Conservation (phyloP, 2,329 filamentous ascomycete species). For the Fusarium foetens region DNA sequence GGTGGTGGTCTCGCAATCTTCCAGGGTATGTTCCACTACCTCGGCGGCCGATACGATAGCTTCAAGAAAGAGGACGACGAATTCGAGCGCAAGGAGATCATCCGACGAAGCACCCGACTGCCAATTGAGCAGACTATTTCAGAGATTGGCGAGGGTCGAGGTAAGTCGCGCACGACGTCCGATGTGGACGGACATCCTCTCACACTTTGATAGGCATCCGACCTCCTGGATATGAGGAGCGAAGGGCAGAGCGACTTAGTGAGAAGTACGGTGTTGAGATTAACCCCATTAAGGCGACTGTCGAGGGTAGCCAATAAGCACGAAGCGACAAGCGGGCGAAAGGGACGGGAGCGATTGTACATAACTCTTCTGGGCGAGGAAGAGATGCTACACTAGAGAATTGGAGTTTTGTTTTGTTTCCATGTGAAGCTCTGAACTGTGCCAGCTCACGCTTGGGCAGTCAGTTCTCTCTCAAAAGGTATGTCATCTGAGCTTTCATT, state of each 20-base stretch:
- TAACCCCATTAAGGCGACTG: conserved; percentile 67
- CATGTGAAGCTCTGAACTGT: conserved; percentile 42
- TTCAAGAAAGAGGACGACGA: conserved; percentile 71
- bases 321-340: conserved; percentile 37
- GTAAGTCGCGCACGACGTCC: conserved; percentile 58
- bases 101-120: conserved; percentile 78
- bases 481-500: conserved; percentile 27
- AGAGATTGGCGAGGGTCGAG: conserved; percentile 87
- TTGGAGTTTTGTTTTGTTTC: conserved; percentile 52
- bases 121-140: conserved; percentile 82
- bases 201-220: conserved; percentile 71
- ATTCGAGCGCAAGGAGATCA: conserved; percentile 77
- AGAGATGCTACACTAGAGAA: conserved; percentile 55
- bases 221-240: conserved; percentile 84
- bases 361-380: conserved; percentile 51
- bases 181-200: conserved; percentile 19
- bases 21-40: conserved; percentile 74
- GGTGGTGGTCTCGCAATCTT: conserved; percentile 66
- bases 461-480: conserved; percentile 37
- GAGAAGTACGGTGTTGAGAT: conserved; percentile 90
- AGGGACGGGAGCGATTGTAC: conserved; percentile 47
- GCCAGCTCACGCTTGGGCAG: conserved; percentile 32
- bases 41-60: conserved; percentile 67
- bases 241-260: conserved; percentile 82
- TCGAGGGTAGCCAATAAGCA: conserved; percentile 56